Percentiles rank a stretch among this genome's conserved stretches.
Evolutionary conservation across 73 alveolate species (phyloP).

Genomic region (Uronychia setigera): DNA sequence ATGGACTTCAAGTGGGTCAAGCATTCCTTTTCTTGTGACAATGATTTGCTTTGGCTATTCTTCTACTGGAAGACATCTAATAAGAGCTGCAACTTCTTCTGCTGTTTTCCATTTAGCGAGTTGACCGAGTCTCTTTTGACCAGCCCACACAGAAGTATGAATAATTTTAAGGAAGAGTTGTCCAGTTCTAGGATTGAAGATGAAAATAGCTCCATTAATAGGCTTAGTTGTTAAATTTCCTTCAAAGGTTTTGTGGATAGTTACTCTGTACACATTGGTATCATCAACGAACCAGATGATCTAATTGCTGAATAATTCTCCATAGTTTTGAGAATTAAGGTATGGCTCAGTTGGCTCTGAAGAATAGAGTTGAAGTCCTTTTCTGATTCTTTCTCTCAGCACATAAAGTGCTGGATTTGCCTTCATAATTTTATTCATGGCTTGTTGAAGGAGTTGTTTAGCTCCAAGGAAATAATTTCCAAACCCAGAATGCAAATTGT

Average conservation of each 20-base stretch:
- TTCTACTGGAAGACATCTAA: slow-evolving; percentile 99
- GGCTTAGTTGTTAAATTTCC: slow-evolving; percentile 99
- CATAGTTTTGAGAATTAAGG: slow-evolving; percentile 97
- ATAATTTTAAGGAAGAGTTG: slow-evolving; percentile 98
- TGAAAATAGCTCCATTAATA: slow-evolving; percentile 99
- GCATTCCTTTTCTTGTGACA: slow-evolving; percentile 99
- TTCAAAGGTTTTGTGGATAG: slow-evolving; percentile 99
- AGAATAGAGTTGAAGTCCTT: slow-evolving; percentile 99
- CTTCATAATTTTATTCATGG: slow-evolving; percentile 99
- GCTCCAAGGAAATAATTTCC: slow-evolving; percentile 99
- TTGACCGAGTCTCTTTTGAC: slow-evolving; percentile 98
- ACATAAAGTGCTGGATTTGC: slow-evolving; percentile 99
- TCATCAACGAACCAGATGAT: slow-evolving; percentile 99
- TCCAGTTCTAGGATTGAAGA: slow-evolving; percentile 99
- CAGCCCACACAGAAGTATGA: slow-evolving; percentile 99
- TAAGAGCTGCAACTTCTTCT: slow-evolving; percentile 99
- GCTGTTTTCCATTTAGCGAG: slow-evolving; percentile 99
- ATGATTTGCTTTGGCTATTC: slow-evolving; percentile 99
- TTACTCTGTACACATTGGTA: slow-evolving; percentile 99
- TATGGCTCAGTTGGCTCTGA: slow-evolving; percentile 99
- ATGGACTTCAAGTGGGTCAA: slow-evolving; percentile 99
- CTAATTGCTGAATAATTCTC: slow-evolving; percentile 98
- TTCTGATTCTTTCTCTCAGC: slow-evolving; percentile 99
- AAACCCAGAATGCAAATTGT: slow-evolving; percentile 99
- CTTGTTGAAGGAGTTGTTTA: slow-evolving; percentile 94